phyloP scores from a whole-genome alignment of 1,284 basidiomycete species.

The Ustilago cynodontis region DNA sequence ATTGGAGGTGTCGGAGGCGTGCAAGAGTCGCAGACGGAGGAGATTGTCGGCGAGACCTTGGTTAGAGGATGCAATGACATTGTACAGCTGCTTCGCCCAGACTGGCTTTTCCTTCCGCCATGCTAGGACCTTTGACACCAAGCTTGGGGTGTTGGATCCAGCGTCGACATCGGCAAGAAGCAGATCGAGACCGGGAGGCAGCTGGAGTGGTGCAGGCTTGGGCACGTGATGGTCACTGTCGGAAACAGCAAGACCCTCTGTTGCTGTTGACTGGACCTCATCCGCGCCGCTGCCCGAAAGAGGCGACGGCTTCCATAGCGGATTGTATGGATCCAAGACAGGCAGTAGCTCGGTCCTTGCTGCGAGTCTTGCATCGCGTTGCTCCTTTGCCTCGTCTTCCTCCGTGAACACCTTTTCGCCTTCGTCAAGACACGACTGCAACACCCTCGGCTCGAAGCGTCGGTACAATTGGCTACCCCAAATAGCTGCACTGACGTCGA shows the following conservation, averaged over 20 bases:
- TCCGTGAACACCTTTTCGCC: slow-evolving; percentile 50
- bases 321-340: slow-evolving; percentile 58
- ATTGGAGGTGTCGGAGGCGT: slow-evolving; percentile 43
- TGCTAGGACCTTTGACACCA: slow-evolving; percentile 65
- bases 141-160: slow-evolving; percentile 65
- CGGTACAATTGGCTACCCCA: slow-evolving; percentile 95
- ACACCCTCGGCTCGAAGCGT: slow-evolving; percentile 79
- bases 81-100: slow-evolving; percentile 67
- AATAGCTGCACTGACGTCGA: slow-evolving; percentile 93
- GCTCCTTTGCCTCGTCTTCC: slow-evolving; percentile 41
- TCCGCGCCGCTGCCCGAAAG: slow-evolving; percentile 12
- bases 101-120: slow-evolving; percentile 63
- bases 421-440: slow-evolving; percentile 54
- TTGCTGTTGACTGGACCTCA: slow-evolving; percentile 51
- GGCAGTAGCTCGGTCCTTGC: slow-evolving; percentile 40
- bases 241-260: slow-evolving; percentile 52
- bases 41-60: slow-evolving; percentile 63
- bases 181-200: slow-evolving; percentile 63
- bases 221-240: slow-evolving; percentile 18
- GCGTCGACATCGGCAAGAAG: slow-evolving; percentile 68
- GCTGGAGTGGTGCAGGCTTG: slow-evolving; percentile 59
- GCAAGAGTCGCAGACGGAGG: slow-evolving; percentile 54
- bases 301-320: slow-evolving; percentile 61
- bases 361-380: slow-evolving; percentile 16
- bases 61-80: slow-evolving; percentile 62